Evolutionary conservation across 208 protist genomes (phyloP).

Genomic region (Crithidia fasciculata): DNA sequence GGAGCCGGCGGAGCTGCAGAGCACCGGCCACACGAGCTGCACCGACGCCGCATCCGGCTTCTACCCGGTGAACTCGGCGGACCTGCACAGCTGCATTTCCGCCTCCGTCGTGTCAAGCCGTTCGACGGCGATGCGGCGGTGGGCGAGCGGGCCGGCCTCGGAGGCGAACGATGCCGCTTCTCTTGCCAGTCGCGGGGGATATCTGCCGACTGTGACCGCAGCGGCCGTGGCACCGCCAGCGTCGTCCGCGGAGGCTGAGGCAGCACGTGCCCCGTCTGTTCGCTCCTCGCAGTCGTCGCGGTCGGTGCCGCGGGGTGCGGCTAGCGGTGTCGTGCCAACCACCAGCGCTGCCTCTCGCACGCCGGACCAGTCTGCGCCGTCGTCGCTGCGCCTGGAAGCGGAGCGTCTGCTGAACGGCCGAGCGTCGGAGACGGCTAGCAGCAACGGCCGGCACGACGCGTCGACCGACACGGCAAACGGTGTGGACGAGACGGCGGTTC

Average conservation of each 20-base stretch:
- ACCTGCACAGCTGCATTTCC: slow-evolving; percentile 12
- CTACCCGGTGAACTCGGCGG: slow-evolving; percentile 3
- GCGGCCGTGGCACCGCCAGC: neutral
- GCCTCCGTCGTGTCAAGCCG: slow-evolving; percentile 7
- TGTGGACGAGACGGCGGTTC: too few species aligned
- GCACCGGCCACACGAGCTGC: neutral
- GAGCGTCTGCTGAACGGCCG: neutral
- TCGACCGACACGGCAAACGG: neutral
- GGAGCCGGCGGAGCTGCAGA: neutral
- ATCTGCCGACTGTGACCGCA: neutral
- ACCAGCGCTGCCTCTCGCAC: neutral
- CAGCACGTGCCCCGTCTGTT: neutral
- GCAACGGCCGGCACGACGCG: neutral
- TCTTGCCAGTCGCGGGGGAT: neutral
- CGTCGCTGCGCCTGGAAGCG: neutral
- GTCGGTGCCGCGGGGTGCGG: neutral
- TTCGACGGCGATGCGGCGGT: slow-evolving; percentile 6
- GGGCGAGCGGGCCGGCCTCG: neutral
- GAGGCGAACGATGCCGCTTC: slow-evolving; percentile 1
- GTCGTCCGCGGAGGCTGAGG: neutral
- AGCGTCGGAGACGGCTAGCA: neutral
- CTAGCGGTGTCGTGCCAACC: neutral
- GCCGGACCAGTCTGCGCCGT: neutral
- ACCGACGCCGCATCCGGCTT: neutral
- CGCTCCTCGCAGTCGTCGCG: neutral